Percentiles rank a stretch among this genome's conserved stretches.
These are phyloP conservation scores for Phyllostachys edulis DNA, from an alignment of 176 grass and related monocot genomes.

Conservation along the genomic window DNA sequence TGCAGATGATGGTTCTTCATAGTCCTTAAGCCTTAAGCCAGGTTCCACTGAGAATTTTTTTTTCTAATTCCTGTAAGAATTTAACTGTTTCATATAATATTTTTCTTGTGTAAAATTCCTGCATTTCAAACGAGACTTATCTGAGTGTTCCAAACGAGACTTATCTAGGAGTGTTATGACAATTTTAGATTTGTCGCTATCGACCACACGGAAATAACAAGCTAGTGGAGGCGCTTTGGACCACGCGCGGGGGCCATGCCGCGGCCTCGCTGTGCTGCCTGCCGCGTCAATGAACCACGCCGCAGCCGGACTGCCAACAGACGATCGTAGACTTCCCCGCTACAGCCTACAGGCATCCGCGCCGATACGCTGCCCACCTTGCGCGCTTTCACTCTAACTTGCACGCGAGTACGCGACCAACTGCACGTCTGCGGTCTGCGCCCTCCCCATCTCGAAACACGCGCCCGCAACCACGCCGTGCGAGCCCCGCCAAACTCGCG, in stretches of 20 bases:
- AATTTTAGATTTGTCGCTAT: too few relatives aligned
- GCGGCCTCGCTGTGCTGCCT: neutral
- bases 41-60: too few relatives aligned
- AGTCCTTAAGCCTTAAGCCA: too few relatives aligned
- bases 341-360: neutral
- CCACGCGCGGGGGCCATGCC: neutral
- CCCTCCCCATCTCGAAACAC: neutral
- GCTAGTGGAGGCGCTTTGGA: too few relatives aligned
- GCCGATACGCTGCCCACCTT: neutral
- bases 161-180: too few relatives aligned
- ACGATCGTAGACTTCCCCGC: neutral
- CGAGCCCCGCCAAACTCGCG: neutral
- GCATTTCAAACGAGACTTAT: too few relatives aligned
- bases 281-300: neutral
- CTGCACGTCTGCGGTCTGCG: neutral
- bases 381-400: neutral
- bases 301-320: neutral
- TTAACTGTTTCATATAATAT: too few relatives aligned
- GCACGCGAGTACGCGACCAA: neutral
- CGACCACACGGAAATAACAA: too few relatives aligned
- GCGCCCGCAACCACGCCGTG: neutral
- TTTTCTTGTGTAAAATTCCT: too few relatives aligned
- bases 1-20: too few relatives aligned
- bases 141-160: too few relatives aligned
- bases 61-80: too few relatives aligned